Evolutionary conservation across 805 yeast species (phyloP), one percentile per base, ranked within the genome.

Genomic region (Kodamaea restingae): DNA sequence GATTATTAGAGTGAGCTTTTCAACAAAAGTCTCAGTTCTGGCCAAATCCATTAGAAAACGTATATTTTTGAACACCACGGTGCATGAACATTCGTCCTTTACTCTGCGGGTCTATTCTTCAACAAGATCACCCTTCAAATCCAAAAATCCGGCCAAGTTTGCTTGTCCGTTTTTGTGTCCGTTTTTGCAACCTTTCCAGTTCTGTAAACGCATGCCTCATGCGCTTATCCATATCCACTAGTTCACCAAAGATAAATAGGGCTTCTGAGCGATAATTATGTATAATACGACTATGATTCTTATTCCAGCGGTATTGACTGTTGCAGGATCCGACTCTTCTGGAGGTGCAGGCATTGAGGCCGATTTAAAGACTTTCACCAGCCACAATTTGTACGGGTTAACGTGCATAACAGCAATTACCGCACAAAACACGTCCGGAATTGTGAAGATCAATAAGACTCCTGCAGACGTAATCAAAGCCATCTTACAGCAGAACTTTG

Each of bases 341-440:
- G 96, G 95, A 2, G 95, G 95, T 3, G 95, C 96, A 2, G 96
- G 96, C 2, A 80, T 87, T 36, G 95, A 87, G 57, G 95, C 95
- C 1, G 96, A 87, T 55, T 55, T 87, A 27, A 88, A 88, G 61
- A 80, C 95, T 0, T 74, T 87, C 39, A 70, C 84, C 3, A 84
- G 84, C 1, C 85, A 83, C 50, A 76, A 77, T 11, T 87, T 87
- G 36, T 84, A 80, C 52, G 95, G 85, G 0, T 61, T 81, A 57
- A 83, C 90, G 0, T 82, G 88, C 50, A 78, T 85, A 32, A 75
- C 88, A 7, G 90, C 88, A 2, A 60, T 88, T 42, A 87, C 95
- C 0, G 84, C 88, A 5, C 95, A 88, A 52, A 85, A 88, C 51
- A 81, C 85, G 4, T 52, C 40, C 26, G 58, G 60, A 9, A 68